Conservation (phyloP, 2,329 filamentous ascomycete species). For the Aspergillus caelatus region DNA sequence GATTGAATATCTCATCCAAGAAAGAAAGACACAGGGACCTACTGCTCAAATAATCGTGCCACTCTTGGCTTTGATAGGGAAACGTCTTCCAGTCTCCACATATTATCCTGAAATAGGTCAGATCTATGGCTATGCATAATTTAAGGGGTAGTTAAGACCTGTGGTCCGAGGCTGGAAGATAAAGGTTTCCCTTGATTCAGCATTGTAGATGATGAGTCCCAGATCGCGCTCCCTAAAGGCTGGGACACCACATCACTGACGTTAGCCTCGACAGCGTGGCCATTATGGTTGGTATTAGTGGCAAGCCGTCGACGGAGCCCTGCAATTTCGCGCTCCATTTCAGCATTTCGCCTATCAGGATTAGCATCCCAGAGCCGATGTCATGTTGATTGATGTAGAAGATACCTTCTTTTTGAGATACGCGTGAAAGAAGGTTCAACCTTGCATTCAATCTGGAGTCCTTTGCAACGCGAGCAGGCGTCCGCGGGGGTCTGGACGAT, state of each 20-base stretch:
- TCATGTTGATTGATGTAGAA: not conserved
- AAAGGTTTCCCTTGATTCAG: constrained; percentile 33
- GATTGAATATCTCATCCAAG: constrained; percentile 15
- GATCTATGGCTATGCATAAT: constrained; percentile 35
- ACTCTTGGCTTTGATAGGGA: constrained; percentile 41
- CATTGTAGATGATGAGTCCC: constrained; percentile 31
- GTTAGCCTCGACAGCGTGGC: constrained; percentile 25
- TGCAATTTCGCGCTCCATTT: constrained; percentile 61
- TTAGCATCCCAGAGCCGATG: not conserved
- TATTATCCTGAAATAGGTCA: constrained; percentile 41
- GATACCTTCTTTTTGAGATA: constrained; percentile 59
- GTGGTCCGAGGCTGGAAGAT: constrained; percentile 36
- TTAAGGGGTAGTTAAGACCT: constrained; percentile 36
- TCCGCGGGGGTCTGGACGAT: constrained; percentile 66
- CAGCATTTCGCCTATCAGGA: constrained; percentile 59
- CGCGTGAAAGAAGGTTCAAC: constrained; percentile 69
- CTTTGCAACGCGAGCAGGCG: constrained; percentile 62
- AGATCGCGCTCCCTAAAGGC: constrained; percentile 38
- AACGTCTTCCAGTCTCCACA: constrained; percentile 55
- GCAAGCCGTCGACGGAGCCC: constrained; percentile 50
- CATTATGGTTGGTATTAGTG: constrained; percentile 30
- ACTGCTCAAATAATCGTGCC: constrained; percentile 48
- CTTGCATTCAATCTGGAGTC: constrained; percentile 64
- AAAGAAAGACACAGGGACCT: constrained; percentile 10
- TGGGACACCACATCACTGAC: constrained; percentile 35